Conservation (phyloP, 2,329 filamentous ascomycete species). For the Fusarium foetens region DNA sequence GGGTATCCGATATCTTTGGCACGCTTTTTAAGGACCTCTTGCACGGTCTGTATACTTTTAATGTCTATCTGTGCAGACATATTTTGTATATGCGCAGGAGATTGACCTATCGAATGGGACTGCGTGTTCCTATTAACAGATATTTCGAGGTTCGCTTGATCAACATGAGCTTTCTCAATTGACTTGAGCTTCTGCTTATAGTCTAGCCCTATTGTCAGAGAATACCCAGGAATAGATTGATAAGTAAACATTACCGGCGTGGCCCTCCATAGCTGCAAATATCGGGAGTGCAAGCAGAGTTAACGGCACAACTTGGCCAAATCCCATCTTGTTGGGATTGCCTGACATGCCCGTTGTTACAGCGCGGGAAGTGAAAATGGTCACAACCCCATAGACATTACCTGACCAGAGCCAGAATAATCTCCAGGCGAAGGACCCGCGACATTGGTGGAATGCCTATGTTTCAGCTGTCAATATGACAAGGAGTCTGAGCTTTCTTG, state of each 20-base stretch:
- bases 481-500: fast-evolving
- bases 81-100: fast-evolving
- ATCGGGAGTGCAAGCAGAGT: background rate
- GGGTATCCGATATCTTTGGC: background rate
- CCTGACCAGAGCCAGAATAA: background rate
- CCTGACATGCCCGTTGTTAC: background rate
- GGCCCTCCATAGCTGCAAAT: background rate
- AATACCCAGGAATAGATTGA: fast-evolving
- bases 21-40: fast-evolving
- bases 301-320: background rate
- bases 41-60: fast-evolving
- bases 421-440: background rate
- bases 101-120: fast-evolving
- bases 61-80: fast-evolving
- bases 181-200: background rate
- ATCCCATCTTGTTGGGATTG: background rate
- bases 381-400: background rate
- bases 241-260: background rate
- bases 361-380: background rate
- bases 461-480: fast-evolving
- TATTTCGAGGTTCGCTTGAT: fast-evolving
- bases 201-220: background rate
- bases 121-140: fast-evolving
- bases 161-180: background rate
- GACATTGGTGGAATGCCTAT: constrained; percentile 4